Conservation (phyloP, 2,329 filamentous ascomycete species). For the Coleophoma crateriformis region DNA sequence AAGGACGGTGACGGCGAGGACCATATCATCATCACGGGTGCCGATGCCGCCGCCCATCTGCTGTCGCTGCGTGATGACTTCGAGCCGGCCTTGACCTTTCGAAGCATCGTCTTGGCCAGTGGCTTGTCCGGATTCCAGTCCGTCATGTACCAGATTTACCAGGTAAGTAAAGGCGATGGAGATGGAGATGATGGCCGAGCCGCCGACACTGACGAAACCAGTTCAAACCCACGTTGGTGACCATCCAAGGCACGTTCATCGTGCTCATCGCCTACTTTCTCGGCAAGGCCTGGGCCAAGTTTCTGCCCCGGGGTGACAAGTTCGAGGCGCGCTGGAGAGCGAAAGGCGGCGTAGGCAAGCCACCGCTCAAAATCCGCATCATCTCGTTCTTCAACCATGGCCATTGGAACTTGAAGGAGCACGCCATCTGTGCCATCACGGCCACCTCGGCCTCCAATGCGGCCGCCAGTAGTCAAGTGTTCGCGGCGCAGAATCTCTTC, state of each 20-base stretch:
- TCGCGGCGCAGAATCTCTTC: conserved; percentile 41
- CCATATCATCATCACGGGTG: conserved; percentile 43
- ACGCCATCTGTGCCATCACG: conserved; percentile 47
- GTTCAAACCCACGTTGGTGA: conserved; percentile 46
- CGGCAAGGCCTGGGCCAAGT: conserved; percentile 40
- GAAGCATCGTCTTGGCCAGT: conserved; percentile 44
- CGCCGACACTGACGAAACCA: conserved; percentile 19
- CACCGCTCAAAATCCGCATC: conserved; percentile 34
- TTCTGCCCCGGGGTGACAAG: conserved; percentile 47
- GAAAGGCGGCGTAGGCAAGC: conserved; percentile 32
- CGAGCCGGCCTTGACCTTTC: conserved; percentile 46
- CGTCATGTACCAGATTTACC: conserved; percentile 50
- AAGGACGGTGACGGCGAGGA: conserved; percentile 30
- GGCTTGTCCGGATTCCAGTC: conserved; percentile 46
- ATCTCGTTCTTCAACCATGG: conserved; percentile 43
- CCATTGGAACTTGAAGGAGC: conserved; percentile 50
- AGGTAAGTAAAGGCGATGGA: conserved; percentile 28
- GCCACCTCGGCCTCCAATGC: conserved; percentile 48
- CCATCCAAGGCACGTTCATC: conserved; percentile 48
- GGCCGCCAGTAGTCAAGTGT: conserved; percentile 31
- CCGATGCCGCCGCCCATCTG: conserved; percentile 42
- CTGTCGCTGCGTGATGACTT: conserved; percentile 46
- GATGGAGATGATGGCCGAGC: no score
- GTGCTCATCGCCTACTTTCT: conserved; percentile 51
- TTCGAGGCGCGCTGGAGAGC: conserved; percentile 40